Evolutionary conservation across 2,329 filamentous ascomycete species (phyloP).

Genomic region (Ceratocystis cacaofunesta): DNA sequence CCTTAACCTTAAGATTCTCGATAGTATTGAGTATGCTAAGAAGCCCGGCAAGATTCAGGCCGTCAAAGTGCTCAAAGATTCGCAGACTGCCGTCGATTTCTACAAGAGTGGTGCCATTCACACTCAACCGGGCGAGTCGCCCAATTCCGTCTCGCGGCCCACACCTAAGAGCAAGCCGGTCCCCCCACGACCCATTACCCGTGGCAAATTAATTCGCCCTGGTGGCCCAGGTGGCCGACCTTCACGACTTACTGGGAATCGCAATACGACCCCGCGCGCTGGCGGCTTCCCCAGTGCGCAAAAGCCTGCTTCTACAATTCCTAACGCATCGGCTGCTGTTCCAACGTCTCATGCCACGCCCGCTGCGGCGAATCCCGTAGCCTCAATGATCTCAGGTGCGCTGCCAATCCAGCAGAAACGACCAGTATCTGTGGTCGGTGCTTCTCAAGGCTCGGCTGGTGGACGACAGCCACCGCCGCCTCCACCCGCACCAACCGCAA

Average conservation of each 20-base stretch:
- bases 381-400: constrained; percentile 5
- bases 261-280: constrained; percentile 32
- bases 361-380: constrained; percentile 15
- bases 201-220: constrained; percentile 80
- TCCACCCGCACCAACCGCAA: constrained; percentile 40
- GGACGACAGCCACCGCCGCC: constrained; percentile 36
- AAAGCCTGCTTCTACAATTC: constrained; percentile 21
- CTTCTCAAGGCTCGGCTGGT: constrained; percentile 15
- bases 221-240: constrained; percentile 73
- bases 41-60: constrained; percentile 84
- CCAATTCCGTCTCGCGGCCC: constrained; percentile 67
- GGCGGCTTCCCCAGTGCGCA: constrained; percentile 24
- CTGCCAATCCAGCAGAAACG: constrained; percentile 13
- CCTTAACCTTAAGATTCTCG: constrained; percentile 68
- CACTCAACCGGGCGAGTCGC: constrained; percentile 67
- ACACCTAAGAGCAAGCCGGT: constrained; percentile 80
- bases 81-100: constrained; percentile 57
- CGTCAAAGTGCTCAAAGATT: constrained; percentile 84
- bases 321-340: constrained; percentile 16
- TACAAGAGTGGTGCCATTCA: constrained; percentile 94
- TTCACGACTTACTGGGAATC: constrained; percentile 48
- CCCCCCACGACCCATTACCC: constrained; percentile 77
- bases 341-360: constrained; percentile 18
- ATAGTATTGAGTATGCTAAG: constrained; percentile 88
- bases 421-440: constrained; percentile 18